A percentile compares a stretch with the other conserved stretches of the same genome.
Evolutionary conservation across 176 grass and related monocot species (phyloP).

Genomic region (Aegilops umbellulata): DNA sequence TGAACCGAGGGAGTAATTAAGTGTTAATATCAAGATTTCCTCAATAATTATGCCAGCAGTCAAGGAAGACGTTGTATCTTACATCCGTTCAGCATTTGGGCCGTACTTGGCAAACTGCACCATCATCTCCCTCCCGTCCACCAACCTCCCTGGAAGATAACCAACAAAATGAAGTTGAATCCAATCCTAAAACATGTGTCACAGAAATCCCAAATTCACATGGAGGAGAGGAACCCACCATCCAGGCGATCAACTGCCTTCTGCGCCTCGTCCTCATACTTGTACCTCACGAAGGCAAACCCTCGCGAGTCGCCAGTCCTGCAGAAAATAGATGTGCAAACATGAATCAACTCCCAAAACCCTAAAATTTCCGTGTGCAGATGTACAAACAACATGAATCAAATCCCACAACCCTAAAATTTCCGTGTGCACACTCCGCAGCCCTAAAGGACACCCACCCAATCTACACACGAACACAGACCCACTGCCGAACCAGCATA

Average conservation of each 20-base stretch:
- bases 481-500: background rate
- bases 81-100: conserved; percentile 92
- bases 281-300: conserved; percentile 97
- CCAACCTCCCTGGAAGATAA: conserved; percentile 61
- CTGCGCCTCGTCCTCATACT: conserved; percentile 90
- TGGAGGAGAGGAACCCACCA: conserved; percentile 32
- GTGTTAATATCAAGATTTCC: background rate
- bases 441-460: too few species aligned
- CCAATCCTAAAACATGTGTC: background rate
- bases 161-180: background rate
- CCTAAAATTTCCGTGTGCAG: background rate
- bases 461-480: background rate
- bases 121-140: conserved; percentile 95
- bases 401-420: too few species aligned
- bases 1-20: background rate
- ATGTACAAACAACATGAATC: too few species aligned
- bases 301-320: conserved; percentile 88
- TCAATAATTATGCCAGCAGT: background rate
- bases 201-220: background rate
- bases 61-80: conserved; percentile 27
- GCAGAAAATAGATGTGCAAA: conserved; percentile 10
- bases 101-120: conserved; percentile 99
- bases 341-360: background rate
- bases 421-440: too few species aligned
- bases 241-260: conserved; percentile 92